Evolutionary conservation across 129 eudicot species (phyloP).

Genomic region (Escallonia rubra): DNA sequence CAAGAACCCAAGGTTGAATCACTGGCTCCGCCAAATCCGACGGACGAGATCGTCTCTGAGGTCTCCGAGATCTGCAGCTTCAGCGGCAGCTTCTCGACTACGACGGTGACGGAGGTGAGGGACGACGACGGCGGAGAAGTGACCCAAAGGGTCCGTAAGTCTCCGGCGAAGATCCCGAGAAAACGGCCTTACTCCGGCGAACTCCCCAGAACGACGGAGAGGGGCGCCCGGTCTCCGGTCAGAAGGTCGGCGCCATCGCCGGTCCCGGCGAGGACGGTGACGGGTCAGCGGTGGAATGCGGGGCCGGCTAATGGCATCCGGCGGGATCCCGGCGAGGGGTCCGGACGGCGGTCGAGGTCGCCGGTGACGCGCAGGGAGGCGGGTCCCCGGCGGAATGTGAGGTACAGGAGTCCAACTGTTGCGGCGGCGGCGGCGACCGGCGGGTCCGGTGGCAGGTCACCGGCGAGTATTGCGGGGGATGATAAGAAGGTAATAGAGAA

Average conservation of each 20-base stretch:
- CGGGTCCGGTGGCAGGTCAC: slow-evolving; percentile 12
- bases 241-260: slow-evolving; percentile 23
- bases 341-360: slow-evolving; percentile 36
- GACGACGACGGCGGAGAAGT: slow-evolving; percentile 53
- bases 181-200: slow-evolving; percentile 19
- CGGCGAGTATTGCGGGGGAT: slow-evolving; percentile 13
- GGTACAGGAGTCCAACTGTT: slow-evolving; percentile 1
- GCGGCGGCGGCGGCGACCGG: slow-evolving; percentile 4
- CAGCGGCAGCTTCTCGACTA: slow-evolving; percentile 59
- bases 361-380: slow-evolving; percentile 45
- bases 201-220: slow-evolving; percentile 10
- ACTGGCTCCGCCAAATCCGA: slow-evolving; percentile 1
- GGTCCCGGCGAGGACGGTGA: slow-evolving; percentile 21
- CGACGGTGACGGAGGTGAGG: slow-evolving; percentile 31
- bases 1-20: slow-evolving; percentile 3
- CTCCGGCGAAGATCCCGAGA: slow-evolving; percentile 18
- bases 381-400: slow-evolving; percentile 24
- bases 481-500: slow-evolving; percentile 11
- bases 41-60: slow-evolving; percentile 19
- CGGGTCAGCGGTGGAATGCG: slow-evolving; percentile 21
- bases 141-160: slow-evolving; percentile 32
- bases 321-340: slow-evolving; percentile 35
- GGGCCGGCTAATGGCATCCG: slow-evolving; percentile 14
- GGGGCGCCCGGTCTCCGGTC: slow-evolving; percentile 24
- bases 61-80: slow-evolving; percentile 56